Conservation (phyloP, 2,329 filamentous ascomycete genomes). For the Cryphonectria radicalis region DNA sequence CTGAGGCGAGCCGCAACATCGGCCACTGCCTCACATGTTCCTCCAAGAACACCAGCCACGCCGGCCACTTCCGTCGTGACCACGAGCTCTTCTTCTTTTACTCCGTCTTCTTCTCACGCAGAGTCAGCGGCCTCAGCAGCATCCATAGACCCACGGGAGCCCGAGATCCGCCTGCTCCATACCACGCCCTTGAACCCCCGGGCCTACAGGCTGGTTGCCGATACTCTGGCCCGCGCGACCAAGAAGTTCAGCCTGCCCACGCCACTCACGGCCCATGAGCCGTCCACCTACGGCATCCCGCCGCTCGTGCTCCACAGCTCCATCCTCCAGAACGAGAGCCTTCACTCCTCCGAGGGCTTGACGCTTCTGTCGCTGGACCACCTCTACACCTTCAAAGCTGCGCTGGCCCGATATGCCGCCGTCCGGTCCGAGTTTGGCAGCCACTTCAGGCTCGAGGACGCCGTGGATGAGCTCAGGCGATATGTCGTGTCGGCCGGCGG, state of each 20-base stretch:
- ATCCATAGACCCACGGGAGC: constrained; percentile 41
- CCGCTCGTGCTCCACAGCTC: constrained; percentile 60
- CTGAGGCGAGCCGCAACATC: constrained; percentile 18
- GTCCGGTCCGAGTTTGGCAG: constrained; percentile 39
- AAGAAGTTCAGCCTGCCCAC: constrained; percentile 33
- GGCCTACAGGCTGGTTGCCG: constrained; percentile 52
- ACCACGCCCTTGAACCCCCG: constrained; percentile 49
- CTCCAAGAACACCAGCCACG: constrained; percentile 31
- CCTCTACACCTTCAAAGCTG: constrained; percentile 67
- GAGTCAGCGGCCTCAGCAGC: constrained; percentile 4
- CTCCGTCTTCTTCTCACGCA: constrained; percentile 11
- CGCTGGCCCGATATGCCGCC: constrained; percentile 60
- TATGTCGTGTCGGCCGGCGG: constrained; percentile 57
- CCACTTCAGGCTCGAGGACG: constrained; percentile 57
- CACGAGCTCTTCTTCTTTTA: constrained; percentile 31
- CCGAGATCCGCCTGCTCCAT: constrained; percentile 57
- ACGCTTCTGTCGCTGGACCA: constrained; percentile 64
- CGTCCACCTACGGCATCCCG: constrained; percentile 51
- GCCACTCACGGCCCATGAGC: constrained; percentile 16
- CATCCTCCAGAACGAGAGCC: constrained; percentile 61
- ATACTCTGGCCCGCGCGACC: constrained; percentile 56
- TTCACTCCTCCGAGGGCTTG: constrained; percentile 64
- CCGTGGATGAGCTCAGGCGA: constrained; percentile 65
- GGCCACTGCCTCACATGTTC: constrained; percentile 19
- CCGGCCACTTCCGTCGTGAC: constrained; percentile 45